Percentiles rank a stretch among this genome's conserved stretches.
phyloP scores from a whole-genome alignment of 2,329 filamentous ascomycete genomes.

The Fusarium sp. region DNA sequence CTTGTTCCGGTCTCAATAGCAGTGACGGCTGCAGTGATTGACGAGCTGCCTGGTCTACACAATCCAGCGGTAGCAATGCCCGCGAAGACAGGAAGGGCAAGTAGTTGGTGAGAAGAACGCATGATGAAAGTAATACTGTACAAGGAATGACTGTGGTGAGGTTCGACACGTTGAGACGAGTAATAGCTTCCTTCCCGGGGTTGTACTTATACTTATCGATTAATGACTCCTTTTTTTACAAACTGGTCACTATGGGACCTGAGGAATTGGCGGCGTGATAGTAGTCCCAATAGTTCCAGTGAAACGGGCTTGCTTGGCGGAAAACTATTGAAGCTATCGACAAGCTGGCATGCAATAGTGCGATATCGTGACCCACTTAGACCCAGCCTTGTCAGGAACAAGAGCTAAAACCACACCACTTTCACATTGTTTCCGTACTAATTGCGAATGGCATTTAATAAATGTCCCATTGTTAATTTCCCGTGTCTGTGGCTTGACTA shows the following conservation, averaged over 20 bases:
- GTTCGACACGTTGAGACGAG: background rate
- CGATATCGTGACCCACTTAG: background rate
- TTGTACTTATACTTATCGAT: background rate
- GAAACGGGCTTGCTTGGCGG: background rate
- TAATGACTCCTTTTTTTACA: background rate
- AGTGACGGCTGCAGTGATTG: fast-evolving
- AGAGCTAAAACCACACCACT: background rate
- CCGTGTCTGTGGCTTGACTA: background rate
- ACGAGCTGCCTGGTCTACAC: background rate
- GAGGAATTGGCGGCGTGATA: background rate
- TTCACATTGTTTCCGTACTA: background rate
- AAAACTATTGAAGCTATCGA: background rate
- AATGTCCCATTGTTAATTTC: background rate
- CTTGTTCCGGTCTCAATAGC: background rate
- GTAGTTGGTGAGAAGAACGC: background rate
- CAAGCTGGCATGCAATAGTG: background rate
- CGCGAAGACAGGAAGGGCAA: background rate
- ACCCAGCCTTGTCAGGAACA: background rate
- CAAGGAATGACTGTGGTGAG: background rate
- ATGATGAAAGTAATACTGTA: background rate
- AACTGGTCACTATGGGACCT: background rate
- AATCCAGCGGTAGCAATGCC: background rate
- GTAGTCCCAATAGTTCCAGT: background rate
- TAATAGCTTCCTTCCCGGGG: fast-evolving
- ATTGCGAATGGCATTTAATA: background rate